phyloP scores from a whole-genome alignment of 2,329 filamentous ascomycete species.

The Colletotrichum liaoningense region DNA sequence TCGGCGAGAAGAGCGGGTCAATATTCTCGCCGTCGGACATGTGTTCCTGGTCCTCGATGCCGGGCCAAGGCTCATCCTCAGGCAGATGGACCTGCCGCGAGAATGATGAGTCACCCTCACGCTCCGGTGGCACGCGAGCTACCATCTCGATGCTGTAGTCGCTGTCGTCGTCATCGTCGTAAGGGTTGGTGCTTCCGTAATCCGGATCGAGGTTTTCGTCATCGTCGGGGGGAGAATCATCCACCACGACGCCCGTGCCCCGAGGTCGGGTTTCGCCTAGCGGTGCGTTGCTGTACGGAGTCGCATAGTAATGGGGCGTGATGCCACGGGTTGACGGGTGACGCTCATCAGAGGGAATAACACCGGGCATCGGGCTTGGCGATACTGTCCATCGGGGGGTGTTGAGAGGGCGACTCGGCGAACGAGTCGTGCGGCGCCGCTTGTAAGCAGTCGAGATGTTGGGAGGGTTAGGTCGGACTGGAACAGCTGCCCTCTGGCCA shows the following conservation, averaged over 20 bases:
- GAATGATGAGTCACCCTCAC: constrained; percentile 40
- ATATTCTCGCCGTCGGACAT: constrained; percentile 64
- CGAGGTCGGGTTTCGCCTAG: constrained; percentile 52
- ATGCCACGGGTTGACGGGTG: constrained; percentile 51
- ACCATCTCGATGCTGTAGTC: constrained; percentile 42
- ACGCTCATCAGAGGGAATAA: constrained; percentile 44
- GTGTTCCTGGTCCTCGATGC: constrained; percentile 62
- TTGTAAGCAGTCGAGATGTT: constrained; percentile 42
- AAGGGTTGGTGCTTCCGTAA: constrained; percentile 42
- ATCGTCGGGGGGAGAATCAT: constrained; percentile 42
- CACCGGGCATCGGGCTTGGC: constrained; percentile 55
- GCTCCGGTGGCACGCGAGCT: constrained; percentile 36
- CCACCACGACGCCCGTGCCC: constrained; percentile 27
- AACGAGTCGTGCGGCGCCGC: constrained; percentile 64
- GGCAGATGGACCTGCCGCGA: constrained; percentile 51
- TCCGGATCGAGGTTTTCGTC: constrained; percentile 43
- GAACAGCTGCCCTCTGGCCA: constrained; percentile 39
- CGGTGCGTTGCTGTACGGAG: constrained; percentile 75
- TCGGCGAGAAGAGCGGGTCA: constrained; percentile 50
- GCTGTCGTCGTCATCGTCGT: constrained; percentile 44
- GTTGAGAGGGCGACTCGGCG: constrained; percentile 64
- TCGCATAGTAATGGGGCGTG: constrained; percentile 79
- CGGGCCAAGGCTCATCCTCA: constrained; percentile 68
- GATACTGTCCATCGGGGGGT: constrained; percentile 68
- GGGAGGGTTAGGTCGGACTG: constrained; percentile 43